Evolutionary conservation across 305 asterid species (phyloP), one percentile per base, ranked within the genome.

Genomic region (Coffea humblotiana): DNA sequence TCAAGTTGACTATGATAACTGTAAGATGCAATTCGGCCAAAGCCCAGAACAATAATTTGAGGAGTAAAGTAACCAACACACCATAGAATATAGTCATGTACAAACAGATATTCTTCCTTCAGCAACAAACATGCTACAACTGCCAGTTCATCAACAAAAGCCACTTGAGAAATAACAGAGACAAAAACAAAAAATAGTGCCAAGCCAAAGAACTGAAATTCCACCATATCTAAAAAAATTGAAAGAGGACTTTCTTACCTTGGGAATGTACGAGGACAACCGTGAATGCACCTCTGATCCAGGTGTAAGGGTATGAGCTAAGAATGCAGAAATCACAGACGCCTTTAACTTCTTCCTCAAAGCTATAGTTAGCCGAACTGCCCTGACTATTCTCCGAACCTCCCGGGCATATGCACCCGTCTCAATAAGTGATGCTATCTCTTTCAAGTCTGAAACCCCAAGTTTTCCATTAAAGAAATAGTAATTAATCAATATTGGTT

Each of bases 341-440:
- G 92, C 89, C 71, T 85, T 93, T 27, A 96, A 86, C 84, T 91
- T 90, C 91, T 81, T 92, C 85, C 99, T 87, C 78, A 92, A 82
- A 88, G 91, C 94, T 80, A 91, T 87, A 47, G 99, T 96, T 84
- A 85, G 89, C 76, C 98, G 89, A 85, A 90, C 90, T 29, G 93
- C 98, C 82, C 95, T 88, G 51, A 83, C 84, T 73, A 96, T 90
- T 89, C 96, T 86, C 80, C 99, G 87, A 65, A 90, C 89, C 86
- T 96, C 97, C 51, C 97, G 90, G 3, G 91, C 83, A 87, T 92
- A 91, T 29, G 97, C 95, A 12, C 97, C 99, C 58, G 87, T 86
- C 91, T 96, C 99, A 77, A 96, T 85, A 88, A 92, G 76, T 43
- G 89, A 85, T 67, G 91, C 95, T 58, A 94, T 89, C 84, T 90